Evolutionary conservation across 495 filamentous ascomycete species (phyloP), one percentile per base, ranked within the genome.

Genomic region (Penicillium egyptiacum): DNA sequence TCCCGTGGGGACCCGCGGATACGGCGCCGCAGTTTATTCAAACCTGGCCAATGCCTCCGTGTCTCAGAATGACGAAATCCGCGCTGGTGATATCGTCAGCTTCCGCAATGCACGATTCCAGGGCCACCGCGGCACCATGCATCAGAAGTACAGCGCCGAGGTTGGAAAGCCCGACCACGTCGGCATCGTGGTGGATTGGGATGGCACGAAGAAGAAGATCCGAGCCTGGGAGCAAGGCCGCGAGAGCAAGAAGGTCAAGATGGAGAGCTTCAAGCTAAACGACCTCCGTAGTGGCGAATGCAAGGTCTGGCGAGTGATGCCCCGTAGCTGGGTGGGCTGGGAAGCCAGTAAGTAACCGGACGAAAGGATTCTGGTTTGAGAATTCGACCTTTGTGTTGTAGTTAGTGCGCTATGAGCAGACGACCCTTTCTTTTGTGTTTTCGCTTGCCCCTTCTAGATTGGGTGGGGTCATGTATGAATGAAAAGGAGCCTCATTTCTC

Each of bases 121-220:
- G 69, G 94, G 94, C 30, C 95, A 98, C 70, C 90, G 92, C 58
- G 94, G 94, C 4, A 83, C 91, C 10, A 90, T 98, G 88, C 92
- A 96, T 65, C 86, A 89, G 60, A 98, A 98, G 73, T 98, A 98
- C 67, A 86, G 75, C 50, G 74, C 83, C 35, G 94, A 98, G 58
- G 90, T 96, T 0, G 94, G 94, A 46, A 91, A 89, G 65, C 89
- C 89, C 4, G 93, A 96, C 62, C 94, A 98, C 71, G 94, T 98
- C 1, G 95, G 82, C 4, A 78, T 98, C n/a, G 92, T 98, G n/a
- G 82, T 91, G 11, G 94, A 98, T 68, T 98, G 94, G 94, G 94
- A 98, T 70, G 94, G 94, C 30, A 96, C 91, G 25, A 96, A 97
- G 81, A 97, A 96, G 83, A 96, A 96, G 81, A 87, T 98, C 35